Evolutionary conservation across 495 filamentous ascomycete genomes (phyloP).

Genomic region (Talaromyces liani): DNA sequence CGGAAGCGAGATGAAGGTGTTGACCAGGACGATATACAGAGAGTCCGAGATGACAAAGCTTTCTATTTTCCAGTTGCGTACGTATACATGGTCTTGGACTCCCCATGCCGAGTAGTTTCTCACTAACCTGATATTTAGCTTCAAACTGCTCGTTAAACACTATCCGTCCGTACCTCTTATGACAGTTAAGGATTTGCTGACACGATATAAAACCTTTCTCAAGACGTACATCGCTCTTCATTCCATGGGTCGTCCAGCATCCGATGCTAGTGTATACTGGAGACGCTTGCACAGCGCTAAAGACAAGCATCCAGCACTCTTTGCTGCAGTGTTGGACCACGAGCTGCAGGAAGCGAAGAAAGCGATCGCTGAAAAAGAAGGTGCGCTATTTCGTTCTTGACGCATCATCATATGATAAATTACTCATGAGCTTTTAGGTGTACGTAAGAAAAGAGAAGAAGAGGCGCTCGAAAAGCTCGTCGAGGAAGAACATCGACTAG

Average conservation of each 20-base stretch:
- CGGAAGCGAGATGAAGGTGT: slow-evolving; percentile 18
- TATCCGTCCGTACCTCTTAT: slow-evolving; percentile 8
- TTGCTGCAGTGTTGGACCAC: background rate
- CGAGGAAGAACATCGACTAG: slow-evolving; percentile 32
- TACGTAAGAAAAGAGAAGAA: slow-evolving; percentile 27
- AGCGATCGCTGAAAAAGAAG: slow-evolving; percentile 10
- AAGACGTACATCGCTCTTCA: slow-evolving; percentile 3
- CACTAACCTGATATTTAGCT: background rate
- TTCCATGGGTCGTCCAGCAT: background rate
- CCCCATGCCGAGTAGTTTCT: background rate
- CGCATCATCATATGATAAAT: background rate
- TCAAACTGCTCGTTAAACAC: slow-evolving; percentile 1
- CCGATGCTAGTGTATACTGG: background rate
- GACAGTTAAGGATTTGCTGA: slow-evolving; percentile 6
- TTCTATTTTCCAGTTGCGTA: slow-evolving; percentile 2
- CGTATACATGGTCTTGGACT: background rate
- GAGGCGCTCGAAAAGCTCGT: slow-evolving; percentile 36
- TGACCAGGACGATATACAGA: slow-evolving; percentile 20
- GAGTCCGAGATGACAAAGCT: slow-evolving; percentile 4
- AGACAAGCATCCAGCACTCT: background rate
- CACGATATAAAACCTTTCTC: slow-evolving; percentile 7
- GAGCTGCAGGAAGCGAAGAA: slow-evolving; percentile 5
- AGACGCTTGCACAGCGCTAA: background rate
- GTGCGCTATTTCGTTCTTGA: background rate
- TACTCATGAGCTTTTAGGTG: background rate